Percentiles rank a stretch among this genome's conserved stretches.
phyloP scores from a whole-genome alignment of 768 basidiomycete genomes.

The Serendipita vermifera region DNA sequence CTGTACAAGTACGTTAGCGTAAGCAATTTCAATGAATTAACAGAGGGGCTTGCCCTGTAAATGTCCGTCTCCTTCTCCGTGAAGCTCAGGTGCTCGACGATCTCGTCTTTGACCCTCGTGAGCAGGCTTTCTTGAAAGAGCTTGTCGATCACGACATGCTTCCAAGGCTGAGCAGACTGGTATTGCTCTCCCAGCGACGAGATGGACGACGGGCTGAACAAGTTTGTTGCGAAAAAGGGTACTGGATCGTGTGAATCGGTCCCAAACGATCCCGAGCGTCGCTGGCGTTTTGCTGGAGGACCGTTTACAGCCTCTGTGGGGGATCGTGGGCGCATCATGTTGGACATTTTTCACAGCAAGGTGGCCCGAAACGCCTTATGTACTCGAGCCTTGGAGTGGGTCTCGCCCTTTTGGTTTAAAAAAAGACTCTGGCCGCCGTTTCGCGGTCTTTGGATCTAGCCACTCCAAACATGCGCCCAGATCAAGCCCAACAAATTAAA shows the following conservation, averaged over 20 bases:
- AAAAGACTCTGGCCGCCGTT: too few species aligned
- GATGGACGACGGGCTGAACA: slow-evolving; percentile 48
- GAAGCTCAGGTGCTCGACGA: slow-evolving; percentile 63
- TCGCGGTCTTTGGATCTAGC: too few species aligned
- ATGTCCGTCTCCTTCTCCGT: slow-evolving; percentile 96
- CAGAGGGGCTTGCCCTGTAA: slow-evolving; percentile 56
- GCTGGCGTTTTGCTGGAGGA: slow-evolving; percentile 12
- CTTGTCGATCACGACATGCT: slow-evolving; percentile 65
- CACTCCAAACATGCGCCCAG: too few species aligned
- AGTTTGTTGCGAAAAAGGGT: slow-evolving; percentile 33
- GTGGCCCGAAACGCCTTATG: background rate
- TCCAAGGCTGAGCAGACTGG: slow-evolving; percentile 52
- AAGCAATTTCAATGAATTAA: background rate
- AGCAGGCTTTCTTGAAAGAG: slow-evolving; percentile 78
- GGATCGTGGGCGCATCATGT: slow-evolving; percentile 9
- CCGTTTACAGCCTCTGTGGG: background rate
- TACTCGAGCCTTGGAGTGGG: too few species aligned
- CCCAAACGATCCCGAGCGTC: background rate
- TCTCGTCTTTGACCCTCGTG: slow-evolving; percentile 70
- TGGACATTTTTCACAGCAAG: background rate
- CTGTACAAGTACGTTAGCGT: slow-evolving; percentile 29
- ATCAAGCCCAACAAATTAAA: too few species aligned
- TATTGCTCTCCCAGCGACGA: slow-evolving; percentile 46
- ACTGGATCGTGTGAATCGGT: background rate
- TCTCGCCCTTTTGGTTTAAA: too few species aligned